phyloP scores from a whole-genome alignment of 345 rosid genomes.

The Stellera chamaejasme region DNA sequence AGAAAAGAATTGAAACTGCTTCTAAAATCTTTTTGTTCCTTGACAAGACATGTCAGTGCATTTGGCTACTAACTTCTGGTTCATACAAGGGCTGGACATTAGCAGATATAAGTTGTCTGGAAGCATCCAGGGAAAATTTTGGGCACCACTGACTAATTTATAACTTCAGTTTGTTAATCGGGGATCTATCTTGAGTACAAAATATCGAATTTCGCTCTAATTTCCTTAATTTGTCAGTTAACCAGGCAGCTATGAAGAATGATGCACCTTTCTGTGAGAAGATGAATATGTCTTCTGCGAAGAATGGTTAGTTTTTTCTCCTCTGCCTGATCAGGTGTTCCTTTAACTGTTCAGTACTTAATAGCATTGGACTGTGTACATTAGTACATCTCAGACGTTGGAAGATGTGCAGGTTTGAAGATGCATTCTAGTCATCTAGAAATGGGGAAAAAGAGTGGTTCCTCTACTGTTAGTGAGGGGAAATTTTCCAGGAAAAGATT shows the following conservation, averaged over 20 bases:
- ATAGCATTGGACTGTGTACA: not conserved
- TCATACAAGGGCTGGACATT: too few relatives aligned
- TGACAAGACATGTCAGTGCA: too few relatives aligned
- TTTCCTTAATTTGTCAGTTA: conserved; percentile 21
- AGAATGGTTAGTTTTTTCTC: conserved; percentile 30
- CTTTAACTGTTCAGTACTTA: not conserved
- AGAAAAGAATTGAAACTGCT: not conserved
- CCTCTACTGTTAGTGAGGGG: conserved; percentile 26
- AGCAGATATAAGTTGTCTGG: too few relatives aligned
- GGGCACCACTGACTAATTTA: too few relatives aligned
- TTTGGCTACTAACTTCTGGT: too few relatives aligned
- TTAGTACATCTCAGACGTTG: conserved; percentile 3
- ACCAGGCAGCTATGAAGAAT: conserved; percentile 30
- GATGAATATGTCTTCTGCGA: conserved; percentile 19
- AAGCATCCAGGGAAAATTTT: too few relatives aligned
- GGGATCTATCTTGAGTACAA: too few relatives aligned
- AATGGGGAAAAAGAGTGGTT: conserved; percentile 31
- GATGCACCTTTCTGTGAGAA: conserved; percentile 20
- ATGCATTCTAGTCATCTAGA: conserved; percentile 33
- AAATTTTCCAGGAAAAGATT: conserved; percentile 58
- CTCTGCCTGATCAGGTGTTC: conserved; percentile 1
- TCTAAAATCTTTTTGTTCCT: too few relatives aligned
- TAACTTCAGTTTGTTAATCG: too few relatives aligned
- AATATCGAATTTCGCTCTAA: conserved; percentile 11
- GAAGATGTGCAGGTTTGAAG: conserved; percentile 28